Percentiles rank a stretch among this genome's conserved stretches.
Conservation (phyloP, 495 filamentous ascomycete genomes). For the Penicillium argentinense region DNA sequence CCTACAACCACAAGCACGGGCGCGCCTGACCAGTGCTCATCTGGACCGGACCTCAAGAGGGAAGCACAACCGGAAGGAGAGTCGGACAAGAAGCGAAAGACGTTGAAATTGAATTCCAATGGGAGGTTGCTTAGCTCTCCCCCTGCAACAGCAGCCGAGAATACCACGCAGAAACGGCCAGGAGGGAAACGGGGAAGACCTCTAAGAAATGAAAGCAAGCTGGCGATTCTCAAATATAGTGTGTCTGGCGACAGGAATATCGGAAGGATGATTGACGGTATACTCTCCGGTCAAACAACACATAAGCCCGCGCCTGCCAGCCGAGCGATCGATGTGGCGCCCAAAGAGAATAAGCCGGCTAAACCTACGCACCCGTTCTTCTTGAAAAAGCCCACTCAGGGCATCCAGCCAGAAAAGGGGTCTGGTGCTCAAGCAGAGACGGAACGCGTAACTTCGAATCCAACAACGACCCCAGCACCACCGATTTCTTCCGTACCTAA, state of each 20-base stretch:
- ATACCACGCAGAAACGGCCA: slow-evolving; percentile 26
- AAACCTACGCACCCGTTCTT: slow-evolving; percentile 87
- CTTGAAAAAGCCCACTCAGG: slow-evolving; percentile 35
- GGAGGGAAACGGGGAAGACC: slow-evolving; percentile 21
- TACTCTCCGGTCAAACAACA: slow-evolving; percentile 35
- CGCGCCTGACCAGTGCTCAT: too few species aligned
- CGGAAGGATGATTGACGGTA: slow-evolving; percentile 52
- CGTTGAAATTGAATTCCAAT: slow-evolving; percentile 54
- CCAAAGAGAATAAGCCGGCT: slow-evolving; percentile 31
- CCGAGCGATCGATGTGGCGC: slow-evolving; percentile 6
- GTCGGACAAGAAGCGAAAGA: slow-evolving; percentile 35
- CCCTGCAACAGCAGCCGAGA: slow-evolving; percentile 21
- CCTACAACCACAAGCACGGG: background rate
- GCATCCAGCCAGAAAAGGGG: slow-evolving; percentile 1
- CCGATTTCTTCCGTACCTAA: slow-evolving; percentile 7
- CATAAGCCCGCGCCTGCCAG: slow-evolving; percentile 1
- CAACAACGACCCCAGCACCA: slow-evolving; percentile 21
- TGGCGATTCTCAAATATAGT: slow-evolving; percentile 51
- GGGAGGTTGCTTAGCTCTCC: slow-evolving; percentile 59
- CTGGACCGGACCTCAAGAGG: background rate
- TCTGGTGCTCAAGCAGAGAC: background rate
- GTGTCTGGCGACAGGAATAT: slow-evolving; percentile 17
- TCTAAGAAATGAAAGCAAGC: slow-evolving; percentile 21
- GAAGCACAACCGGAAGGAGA: background rate
- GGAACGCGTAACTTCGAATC: slow-evolving; percentile 3